These are phyloP conservation scores for Coelastrella sp. DNA, from an alignment of 139 green algal species.

Conservation along the genomic window DNA sequence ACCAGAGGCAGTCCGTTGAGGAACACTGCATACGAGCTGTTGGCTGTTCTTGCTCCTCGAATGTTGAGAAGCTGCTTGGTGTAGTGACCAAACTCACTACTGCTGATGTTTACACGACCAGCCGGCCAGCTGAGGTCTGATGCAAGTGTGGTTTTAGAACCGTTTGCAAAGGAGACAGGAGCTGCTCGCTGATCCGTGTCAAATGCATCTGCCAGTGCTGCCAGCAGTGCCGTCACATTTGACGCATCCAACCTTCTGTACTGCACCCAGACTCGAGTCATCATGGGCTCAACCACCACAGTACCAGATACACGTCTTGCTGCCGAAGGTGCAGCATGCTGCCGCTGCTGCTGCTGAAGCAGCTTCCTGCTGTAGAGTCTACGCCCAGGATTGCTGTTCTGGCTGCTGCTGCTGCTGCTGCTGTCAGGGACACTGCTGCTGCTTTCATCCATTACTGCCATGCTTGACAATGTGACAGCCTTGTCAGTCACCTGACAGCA, in stretches of 20 bases:
- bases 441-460: background rate
- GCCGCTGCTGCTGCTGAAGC: slow-evolving; percentile 4
- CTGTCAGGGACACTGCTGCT: background rate
- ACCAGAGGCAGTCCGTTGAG: background rate
- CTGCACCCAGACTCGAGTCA: background rate
- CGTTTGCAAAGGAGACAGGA: too few relatives aligned
- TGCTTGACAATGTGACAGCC: background rate
- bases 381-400: background rate
- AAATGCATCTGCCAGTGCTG: background rate
- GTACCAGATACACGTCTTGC: too few relatives aligned
- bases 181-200: background rate
- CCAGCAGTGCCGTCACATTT: background rate
- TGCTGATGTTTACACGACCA: background rate
- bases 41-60: background rate
- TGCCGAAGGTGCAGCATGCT: too few relatives aligned
- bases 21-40: background rate
- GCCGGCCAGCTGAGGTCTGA: too few relatives aligned
- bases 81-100: background rate
- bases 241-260: background rate
- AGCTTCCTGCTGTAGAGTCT: background rate
- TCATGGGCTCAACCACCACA: background rate
- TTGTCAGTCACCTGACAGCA: background rate
- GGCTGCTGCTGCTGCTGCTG: background rate
- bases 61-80: background rate
- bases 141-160: too few relatives aligned